Conservation (phyloP, 208 protist species). For the Crithidia brevicula region DNA sequence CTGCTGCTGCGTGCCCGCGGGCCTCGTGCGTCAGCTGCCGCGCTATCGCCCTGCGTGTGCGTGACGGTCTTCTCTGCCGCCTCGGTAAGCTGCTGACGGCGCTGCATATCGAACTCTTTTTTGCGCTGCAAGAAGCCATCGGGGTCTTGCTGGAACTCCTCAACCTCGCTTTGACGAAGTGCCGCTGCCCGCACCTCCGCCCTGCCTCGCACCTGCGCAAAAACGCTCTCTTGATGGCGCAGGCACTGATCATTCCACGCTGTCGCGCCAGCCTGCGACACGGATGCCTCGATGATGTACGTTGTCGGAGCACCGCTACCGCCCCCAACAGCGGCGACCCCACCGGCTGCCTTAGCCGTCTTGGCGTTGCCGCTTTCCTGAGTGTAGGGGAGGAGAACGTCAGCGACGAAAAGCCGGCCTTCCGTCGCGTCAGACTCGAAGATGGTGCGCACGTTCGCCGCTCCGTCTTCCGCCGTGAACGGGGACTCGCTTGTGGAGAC, state of each 20-base stretch:
- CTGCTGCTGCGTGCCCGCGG: constrained; percentile 9
- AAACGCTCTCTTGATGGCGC: constrained; percentile 51
- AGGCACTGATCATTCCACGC: constrained; percentile 68
- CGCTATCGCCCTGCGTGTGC: constrained; percentile 1
- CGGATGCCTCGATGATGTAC: constrained; percentile 65
- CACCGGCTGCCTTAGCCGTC: constrained; percentile 11
- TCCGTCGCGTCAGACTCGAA: constrained; percentile 19
- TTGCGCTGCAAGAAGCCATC: constrained; percentile 44
- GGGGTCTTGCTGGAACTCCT: constrained; percentile 44
- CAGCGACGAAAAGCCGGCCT: constrained; percentile 56
- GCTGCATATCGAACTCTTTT: constrained; percentile 39
- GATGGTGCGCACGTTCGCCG: constrained; percentile 13
- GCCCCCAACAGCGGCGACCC: neutral
- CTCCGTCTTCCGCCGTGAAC: neutral
- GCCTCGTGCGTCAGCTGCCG: neutral
- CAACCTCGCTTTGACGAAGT: constrained; percentile 31
- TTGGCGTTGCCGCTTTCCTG: neutral
- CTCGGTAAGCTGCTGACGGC: constrained; percentile 25
- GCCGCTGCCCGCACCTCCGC: constrained; percentile 36
- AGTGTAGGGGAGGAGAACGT: constrained; percentile 41
- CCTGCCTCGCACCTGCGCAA: constrained; percentile 28
- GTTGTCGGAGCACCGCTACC: constrained; percentile 1
- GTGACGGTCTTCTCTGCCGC: constrained; percentile 17
- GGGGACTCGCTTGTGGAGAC: neutral
- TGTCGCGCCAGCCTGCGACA: constrained; percentile 45